Base-by-base conservation (phyloP, 768 basidiomycete genomes). In the Collybia sp. region DNA sequence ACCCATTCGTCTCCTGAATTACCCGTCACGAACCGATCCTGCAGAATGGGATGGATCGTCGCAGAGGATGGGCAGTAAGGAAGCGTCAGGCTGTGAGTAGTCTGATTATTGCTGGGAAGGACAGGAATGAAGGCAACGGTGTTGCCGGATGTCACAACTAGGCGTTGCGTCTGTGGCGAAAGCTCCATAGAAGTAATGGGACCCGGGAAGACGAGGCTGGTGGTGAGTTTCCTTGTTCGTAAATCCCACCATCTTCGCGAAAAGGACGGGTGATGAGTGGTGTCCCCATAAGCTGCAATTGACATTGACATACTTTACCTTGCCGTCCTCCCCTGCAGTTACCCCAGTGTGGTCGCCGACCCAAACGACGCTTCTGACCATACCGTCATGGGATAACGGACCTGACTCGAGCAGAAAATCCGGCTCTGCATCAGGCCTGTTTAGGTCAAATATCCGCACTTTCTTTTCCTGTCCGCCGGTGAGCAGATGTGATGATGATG, bases 391-490 rank as follows among this genome's bases (percentile, higher is more conserved):
- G 11, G 90, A 82, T 31, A 79, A 59, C 35, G 71, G 44, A 49
- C 80, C 76, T 53, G 71, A 60, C 56, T 84, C 85, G 33, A 71
- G 73, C 45, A 96, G 77, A 53, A 92, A 79, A 55, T 88, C 80
- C 16, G 93, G 89, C 50, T 92, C 89, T 19, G 89, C 89, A 55
- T 95, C 92, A 39, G 93, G 88, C 40, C 85, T 73, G 44, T 72
- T 71, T 36, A 99, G 77, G 67, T 98, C 92, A 62, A 96, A 99
- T 60, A 98, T 82, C 53, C 96, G 79, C 42, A 95, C 88, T 69
- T 92, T 95, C 77, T 97, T 98, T 66, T 98, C 96, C 69, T 97
- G 88, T 1, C 95, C 95, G 43, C 94, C 95, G 16, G 89, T 91
- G 48, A 95, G 74, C 48, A 94, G 75, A 63, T 82, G 85, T 4